Evolutionary conservation across 2,329 filamentous ascomycete genomes (phyloP).

Genomic region (Claviceps humidiphila): DNA sequence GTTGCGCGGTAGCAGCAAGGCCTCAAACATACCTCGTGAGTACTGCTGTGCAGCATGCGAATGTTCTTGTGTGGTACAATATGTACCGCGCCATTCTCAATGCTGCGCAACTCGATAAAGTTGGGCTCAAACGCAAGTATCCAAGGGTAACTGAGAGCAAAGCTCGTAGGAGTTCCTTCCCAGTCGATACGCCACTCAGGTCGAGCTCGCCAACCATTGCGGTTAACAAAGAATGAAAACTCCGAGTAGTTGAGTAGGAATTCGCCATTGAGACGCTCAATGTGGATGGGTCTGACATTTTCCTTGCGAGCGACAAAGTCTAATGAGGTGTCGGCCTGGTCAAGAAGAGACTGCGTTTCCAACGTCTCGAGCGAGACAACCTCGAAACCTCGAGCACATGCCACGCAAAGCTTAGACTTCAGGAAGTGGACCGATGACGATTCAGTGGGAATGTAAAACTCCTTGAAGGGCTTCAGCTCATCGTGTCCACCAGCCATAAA

Average conservation of each 20-base stretch:
- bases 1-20: too few relatives aligned
- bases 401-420: constrained; percentile 90
- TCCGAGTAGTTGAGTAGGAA: constrained; percentile 97
- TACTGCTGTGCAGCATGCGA: constrained; percentile 92
- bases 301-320: constrained; percentile 94
- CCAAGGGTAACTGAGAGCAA: constrained; percentile 92
- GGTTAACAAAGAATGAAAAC: constrained; percentile 98
- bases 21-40: constrained; percentile 63
- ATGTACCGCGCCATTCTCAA: constrained; percentile 88
- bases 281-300: constrained; percentile 88
- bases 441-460: constrained; percentile 97
- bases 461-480: constrained; percentile 91
- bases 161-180: constrained; percentile 86
- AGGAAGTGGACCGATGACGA: constrained; percentile 98
- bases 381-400: constrained; percentile 90
- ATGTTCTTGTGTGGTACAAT: constrained; percentile 96
- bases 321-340: constrained; percentile 93
- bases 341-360: constrained; percentile 93
- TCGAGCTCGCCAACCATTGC: constrained; percentile 91
- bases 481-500: constrained; percentile 92
- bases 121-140: constrained; percentile 95
- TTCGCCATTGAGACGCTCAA: constrained; percentile 91
- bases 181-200: constrained; percentile 96
- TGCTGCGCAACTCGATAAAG: constrained; percentile 92
- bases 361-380: constrained; percentile 92